These are phyloP conservation scores for Penicillium brasilianum DNA, from an alignment of 2,329 filamentous ascomycete species.

Conservation along the genomic window DNA sequence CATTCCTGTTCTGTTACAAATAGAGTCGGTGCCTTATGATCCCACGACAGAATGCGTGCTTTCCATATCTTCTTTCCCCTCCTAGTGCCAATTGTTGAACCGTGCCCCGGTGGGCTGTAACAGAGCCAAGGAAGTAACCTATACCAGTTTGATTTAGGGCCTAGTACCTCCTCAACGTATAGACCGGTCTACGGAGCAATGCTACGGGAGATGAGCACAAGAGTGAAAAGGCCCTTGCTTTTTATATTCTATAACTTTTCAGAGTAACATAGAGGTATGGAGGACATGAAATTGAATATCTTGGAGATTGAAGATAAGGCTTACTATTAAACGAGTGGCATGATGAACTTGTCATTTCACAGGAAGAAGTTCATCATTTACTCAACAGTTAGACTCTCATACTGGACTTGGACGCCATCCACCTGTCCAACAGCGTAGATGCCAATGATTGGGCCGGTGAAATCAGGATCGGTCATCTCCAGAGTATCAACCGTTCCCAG, in stretches of 20 bases:
- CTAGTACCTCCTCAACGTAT: not conserved
- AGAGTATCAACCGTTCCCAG: conserved; percentile 31
- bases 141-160: not conserved
- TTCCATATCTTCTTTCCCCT: not conserved
- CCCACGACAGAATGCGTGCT: not conserved
- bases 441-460: conserved; percentile 42
- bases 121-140: not conserved
- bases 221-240: too few relatives aligned
- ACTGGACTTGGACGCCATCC: not conserved
- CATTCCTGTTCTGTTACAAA: not conserved
- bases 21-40: not conserved
- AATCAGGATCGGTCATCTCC: conserved; percentile 40
- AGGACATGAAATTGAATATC: too few relatives aligned
- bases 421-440: conserved; percentile 29
- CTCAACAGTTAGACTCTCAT: not conserved
- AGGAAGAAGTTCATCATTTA: not conserved
- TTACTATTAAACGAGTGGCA: too few relatives aligned
- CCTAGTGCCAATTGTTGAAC: not conserved
- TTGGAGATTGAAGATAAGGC: too few relatives aligned
- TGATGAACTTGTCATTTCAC: too few relatives aligned
- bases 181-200: not conserved
- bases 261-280: too few relatives aligned
- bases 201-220: too few relatives aligned
- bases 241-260: too few relatives aligned
- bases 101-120: not conserved